Conservation (phyloP, 2,329 filamentous ascomycete genomes). For the Tolypocladium paradoxum region DNA sequence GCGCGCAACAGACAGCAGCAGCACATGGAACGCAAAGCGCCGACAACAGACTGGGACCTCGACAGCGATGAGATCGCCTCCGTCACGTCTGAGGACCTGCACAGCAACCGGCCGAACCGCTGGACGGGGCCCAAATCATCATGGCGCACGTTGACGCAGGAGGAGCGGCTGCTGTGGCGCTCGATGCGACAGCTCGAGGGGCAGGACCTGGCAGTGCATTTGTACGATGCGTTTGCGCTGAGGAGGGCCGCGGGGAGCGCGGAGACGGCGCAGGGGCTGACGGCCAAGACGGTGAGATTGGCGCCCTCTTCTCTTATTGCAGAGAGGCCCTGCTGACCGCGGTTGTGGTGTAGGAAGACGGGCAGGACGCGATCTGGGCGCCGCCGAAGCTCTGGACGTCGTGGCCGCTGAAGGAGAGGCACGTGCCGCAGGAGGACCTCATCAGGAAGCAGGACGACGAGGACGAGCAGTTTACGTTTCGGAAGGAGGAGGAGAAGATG, state of each 20-base stretch:
- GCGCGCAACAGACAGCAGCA: neutral
- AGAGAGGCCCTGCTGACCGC: neutral
- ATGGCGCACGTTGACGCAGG: slow-evolving; percentile 53
- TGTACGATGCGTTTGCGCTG: slow-evolving; percentile 68
- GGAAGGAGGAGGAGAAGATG: slow-evolving; percentile 27
- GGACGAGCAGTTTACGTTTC: slow-evolving; percentile 41
- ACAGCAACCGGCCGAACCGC: slow-evolving; percentile 52
- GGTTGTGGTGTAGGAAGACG: slow-evolving; percentile 12
- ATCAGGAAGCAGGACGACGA: slow-evolving; percentile 32
- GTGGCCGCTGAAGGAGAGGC: slow-evolving; percentile 61
- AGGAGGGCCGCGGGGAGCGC: slow-evolving; percentile 30
- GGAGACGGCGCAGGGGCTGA: slow-evolving; percentile 16
- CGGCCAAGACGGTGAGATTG: slow-evolving; percentile 14
- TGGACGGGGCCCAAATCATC: slow-evolving; percentile 57
- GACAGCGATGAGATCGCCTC: slow-evolving; percentile 36
- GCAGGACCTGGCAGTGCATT: slow-evolving; percentile 60
- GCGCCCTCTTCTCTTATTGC: neutral
- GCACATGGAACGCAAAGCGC: slow-evolving; percentile 3
- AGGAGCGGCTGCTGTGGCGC: slow-evolving; percentile 51
- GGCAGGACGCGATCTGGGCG: slow-evolving; percentile 29
- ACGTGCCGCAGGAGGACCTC: slow-evolving; percentile 50
- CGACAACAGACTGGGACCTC: slow-evolving; percentile 24
- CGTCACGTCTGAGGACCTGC: slow-evolving; percentile 34
- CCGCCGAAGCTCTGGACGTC: slow-evolving; percentile 63
- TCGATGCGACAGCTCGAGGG: slow-evolving; percentile 54